phyloP scores from a whole-genome alignment of 2,329 filamentous ascomycete species.

The Microdochium nivale region DNA sequence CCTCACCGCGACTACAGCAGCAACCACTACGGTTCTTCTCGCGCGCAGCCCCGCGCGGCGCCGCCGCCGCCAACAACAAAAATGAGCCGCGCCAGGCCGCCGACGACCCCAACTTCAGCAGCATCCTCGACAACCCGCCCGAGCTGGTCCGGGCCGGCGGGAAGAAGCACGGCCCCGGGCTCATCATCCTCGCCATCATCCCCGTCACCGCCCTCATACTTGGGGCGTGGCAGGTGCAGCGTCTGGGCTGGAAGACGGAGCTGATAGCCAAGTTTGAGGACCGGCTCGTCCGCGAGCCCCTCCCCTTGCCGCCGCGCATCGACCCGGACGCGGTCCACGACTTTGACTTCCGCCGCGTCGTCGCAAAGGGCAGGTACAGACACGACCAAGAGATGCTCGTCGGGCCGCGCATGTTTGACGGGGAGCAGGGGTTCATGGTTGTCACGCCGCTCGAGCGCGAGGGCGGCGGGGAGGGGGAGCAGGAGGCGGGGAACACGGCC shows the following conservation, averaged over 20 bases:
- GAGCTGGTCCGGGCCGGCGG: constrained; percentile 67
- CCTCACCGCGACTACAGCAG: too few species aligned
- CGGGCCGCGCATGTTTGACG: constrained; percentile 81
- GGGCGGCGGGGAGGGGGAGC: constrained; percentile 27
- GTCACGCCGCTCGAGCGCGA: constrained; percentile 80
- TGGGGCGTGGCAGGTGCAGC: constrained; percentile 91
- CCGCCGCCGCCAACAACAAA: too few species aligned
- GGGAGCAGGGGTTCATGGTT: constrained; percentile 83
- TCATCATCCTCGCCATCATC: constrained; percentile 78
- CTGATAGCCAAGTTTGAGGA: constrained; percentile 89
- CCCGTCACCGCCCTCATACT: constrained; percentile 84
- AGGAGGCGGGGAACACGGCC: constrained; percentile 26
- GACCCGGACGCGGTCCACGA: constrained; percentile 75
- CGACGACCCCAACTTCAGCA: constrained; percentile 73
- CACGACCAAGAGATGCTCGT: constrained; percentile 97
- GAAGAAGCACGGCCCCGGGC: constrained; percentile 65
- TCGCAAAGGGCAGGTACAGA: constrained; percentile 62
- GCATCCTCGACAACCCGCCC: constrained; percentile 79
- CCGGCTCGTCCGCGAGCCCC: constrained; percentile 73
- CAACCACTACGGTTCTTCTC: background rate
- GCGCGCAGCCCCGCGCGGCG: background rate
- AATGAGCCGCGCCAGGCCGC: constrained; percentile 36
- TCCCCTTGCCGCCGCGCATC: constrained; percentile 76
- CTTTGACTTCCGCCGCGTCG: constrained; percentile 86
- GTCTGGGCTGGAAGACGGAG: constrained; percentile 88